phyloP scores from a whole-genome alignment of 2,329 filamentous ascomycete genomes.

The Diaporthe velutina region DNA sequence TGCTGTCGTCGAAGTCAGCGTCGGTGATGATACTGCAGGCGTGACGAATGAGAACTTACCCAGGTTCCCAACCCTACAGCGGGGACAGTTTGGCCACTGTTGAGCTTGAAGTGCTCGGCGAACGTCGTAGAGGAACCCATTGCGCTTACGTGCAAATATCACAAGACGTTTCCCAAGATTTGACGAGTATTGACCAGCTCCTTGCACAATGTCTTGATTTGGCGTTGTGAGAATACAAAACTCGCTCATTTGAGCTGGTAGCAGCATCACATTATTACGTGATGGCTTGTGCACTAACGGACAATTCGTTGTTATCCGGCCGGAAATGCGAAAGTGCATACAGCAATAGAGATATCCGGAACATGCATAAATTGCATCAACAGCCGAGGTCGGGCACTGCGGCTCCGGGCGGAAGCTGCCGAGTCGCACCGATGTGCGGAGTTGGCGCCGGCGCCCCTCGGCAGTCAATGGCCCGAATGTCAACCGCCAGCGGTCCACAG shows the following conservation, averaged over 20 bases:
- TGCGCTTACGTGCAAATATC: neutral
- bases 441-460: conserved; percentile 20
- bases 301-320: conserved; percentile 18
- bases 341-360: neutral
- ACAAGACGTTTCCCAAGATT: neutral
- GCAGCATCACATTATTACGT: conserved; percentile 11
- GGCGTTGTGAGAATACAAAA: neutral
- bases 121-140: conserved; percentile 27
- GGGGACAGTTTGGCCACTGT: conserved; percentile 30
- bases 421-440: conserved; percentile 19
- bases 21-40: neutral
- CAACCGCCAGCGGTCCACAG: neutral
- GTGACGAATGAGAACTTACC: conserved; percentile 21
- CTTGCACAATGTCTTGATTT: neutral
- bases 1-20: conserved; percentile 28
- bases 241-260: conserved; percentile 11
- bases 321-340: conserved; percentile 22
- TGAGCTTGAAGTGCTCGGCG: conserved; percentile 35
- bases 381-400: conserved; percentile 21
- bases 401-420: neutral
- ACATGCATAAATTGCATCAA: conserved; percentile 1
- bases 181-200: neutral
- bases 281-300: neutral
- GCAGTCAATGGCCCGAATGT: conserved; percentile 26
- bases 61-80: conserved; percentile 38